Base-by-base conservation (phyloP, 179 eudicot genomes). In the Camellia oleifera region DNA sequence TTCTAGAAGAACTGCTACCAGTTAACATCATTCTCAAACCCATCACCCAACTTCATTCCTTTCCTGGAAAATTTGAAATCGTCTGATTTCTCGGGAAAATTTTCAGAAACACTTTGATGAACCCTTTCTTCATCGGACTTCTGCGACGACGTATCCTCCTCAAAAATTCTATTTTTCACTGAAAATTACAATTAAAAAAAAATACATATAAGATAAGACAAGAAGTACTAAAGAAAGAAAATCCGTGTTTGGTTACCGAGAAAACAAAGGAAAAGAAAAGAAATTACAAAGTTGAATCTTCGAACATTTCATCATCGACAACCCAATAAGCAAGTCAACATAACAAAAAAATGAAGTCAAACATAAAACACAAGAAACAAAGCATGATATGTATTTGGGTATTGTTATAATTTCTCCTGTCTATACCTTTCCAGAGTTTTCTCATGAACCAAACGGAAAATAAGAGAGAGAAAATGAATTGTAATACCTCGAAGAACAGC, bases 401-500 rank as follows among this genome's bases (percentile, higher is more conserved):
- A 67, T 50, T 7, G 15, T 11, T 23, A 53, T 52, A 2, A 52
- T n/a, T 53, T 53, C 15, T 13, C 57, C 14, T 26, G 8, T 15
- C 20, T 3, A 18, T 4, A 8, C 62, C 5, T 65, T 50, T 26
- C 23, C 61, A 1, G 13, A 66, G 3, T 65, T 77, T 65, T 77
- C 72, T 64, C 61, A 13, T 54, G 42, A 79, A 68, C 52, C 42
- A 73, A 78, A 62, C 54, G 57, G 45, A 40, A 56, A 54, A 20
- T 60, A 17, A 17, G 11, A 46, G 50, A 44, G 3, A 52, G 18
- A 3, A 50, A 0, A 3, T 3, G 46, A 1, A 67, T 9, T 40
- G 74, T 66, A 23, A 12, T 18, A 95, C 99, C 98, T 83, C 89
- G 67, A 69, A 94, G 92, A 86, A 94, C 88, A 84, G 97, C 89